Percentiles rank a stretch among this genome's conserved stretches.
Conservation (phyloP, 371 early-diverging fungal species). For the Zychaea mexicana region DNA sequence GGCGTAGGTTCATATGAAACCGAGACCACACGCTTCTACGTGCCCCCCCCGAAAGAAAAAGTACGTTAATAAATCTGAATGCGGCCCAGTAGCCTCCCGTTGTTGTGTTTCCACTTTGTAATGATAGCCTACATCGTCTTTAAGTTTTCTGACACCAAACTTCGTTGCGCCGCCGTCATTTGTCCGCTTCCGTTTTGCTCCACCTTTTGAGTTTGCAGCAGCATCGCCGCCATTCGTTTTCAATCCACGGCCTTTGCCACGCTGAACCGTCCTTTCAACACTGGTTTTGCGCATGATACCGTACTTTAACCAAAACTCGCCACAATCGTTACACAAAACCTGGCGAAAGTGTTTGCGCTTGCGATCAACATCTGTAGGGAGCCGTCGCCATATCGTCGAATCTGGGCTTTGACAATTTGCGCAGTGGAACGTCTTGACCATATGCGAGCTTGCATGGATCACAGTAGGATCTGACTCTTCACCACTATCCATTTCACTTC, state of each 20-base stretch:
- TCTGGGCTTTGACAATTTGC: conserved; percentile 58
- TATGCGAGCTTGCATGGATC: conserved; percentile 23
- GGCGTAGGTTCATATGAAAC: conserved; percentile 26
- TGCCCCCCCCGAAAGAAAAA: no score
- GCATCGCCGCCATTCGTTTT: background rate
- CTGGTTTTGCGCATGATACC: conserved; percentile 49
- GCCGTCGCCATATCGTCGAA: conserved; percentile 55
- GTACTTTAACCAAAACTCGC: conserved; percentile 77
- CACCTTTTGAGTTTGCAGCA: background rate
- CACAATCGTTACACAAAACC: conserved; percentile 76
- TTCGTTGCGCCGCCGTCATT: background rate
- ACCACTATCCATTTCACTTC: conserved; percentile 27
- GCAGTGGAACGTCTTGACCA: conserved; percentile 44
- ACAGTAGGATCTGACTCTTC: conserved; percentile 35
- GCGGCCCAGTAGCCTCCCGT: no score
- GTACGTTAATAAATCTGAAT: no score
- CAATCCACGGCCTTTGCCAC: background rate
- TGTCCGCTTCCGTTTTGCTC: conserved; percentile 1
- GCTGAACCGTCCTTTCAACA: conserved; percentile 10
- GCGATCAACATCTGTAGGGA: conserved; percentile 54
- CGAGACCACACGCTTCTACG: background rate
- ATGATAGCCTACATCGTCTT: background rate
- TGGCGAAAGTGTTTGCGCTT: conserved; percentile 44
- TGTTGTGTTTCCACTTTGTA: background rate
- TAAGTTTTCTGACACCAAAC: background rate